A percentile compares a stretch with the other conserved stretches of the same genome.
phyloP scores from a whole-genome alignment of 768 basidiomycete genomes.

The Mycena indigotica region DNA sequence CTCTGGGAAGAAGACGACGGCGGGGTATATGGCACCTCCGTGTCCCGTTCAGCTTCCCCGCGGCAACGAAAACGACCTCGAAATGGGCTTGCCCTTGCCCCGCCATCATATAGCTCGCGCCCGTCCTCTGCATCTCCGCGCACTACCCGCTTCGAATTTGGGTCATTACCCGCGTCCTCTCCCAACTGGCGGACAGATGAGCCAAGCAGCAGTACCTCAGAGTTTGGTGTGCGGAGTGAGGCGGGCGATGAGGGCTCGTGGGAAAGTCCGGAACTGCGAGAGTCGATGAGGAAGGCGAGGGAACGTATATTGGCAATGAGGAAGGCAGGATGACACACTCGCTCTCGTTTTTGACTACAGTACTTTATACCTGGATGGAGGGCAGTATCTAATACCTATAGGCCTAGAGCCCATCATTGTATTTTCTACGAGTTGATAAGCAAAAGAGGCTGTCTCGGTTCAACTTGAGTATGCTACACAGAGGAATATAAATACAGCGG shows the following conservation, averaged over 20 bases:
- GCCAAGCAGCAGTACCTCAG: constrained; percentile 34
- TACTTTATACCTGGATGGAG: constrained; percentile 4
- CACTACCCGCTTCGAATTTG: constrained; percentile 32
- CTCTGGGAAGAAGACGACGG: constrained; percentile 68
- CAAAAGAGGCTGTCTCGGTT: too few relatives aligned
- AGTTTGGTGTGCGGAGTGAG: constrained; percentile 24
- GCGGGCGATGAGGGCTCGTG: constrained; percentile 54
- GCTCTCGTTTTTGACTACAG: background rate
- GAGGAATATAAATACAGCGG: too few relatives aligned
- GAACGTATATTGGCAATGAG: constrained; percentile 36
- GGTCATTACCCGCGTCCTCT: constrained; percentile 25
- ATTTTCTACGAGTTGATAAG: too few relatives aligned
- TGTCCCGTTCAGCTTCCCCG: constrained; percentile 30
- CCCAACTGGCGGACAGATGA: constrained; percentile 21
- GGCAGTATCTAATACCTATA: background rate
- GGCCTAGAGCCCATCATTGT: background rate
- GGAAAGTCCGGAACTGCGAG: constrained; percentile 67
- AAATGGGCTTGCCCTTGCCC: constrained; percentile 18
- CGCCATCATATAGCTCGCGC: constrained; percentile 28
- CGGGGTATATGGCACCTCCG: constrained; percentile 13
- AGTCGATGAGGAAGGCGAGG: constrained; percentile 72
- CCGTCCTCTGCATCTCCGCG: constrained; percentile 38
- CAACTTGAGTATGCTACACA: too few relatives aligned
- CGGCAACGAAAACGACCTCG: constrained; percentile 20
- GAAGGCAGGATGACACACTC: constrained; percentile 11